phyloP scores from a whole-genome alignment of 306 rosid species.

The Abrus pulchellus region DNA sequence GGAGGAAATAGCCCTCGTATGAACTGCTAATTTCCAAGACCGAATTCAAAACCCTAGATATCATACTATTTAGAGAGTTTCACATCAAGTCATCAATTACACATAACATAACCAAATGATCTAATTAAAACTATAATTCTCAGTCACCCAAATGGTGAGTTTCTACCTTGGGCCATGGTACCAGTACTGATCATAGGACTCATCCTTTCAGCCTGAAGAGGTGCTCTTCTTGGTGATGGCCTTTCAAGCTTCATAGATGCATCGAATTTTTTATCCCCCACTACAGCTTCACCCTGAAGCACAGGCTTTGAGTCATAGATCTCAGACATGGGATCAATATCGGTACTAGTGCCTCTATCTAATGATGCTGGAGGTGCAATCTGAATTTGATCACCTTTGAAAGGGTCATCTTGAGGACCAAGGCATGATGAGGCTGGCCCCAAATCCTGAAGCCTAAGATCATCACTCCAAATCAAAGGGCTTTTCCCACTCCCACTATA shows the following conservation, averaged over 20 bases:
- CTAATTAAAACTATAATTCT: slow-evolving; percentile 13
- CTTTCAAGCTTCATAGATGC: slow-evolving; percentile 76
- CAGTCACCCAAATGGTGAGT: slow-evolving; percentile 72
- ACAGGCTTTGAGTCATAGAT: slow-evolving; percentile 77
- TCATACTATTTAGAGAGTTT: slow-evolving; percentile 24
- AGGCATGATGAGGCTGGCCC: slow-evolving; percentile 82
- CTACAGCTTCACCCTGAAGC: slow-evolving; percentile 56
- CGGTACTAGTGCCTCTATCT: slow-evolving; percentile 61
- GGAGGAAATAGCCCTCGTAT: slow-evolving; percentile 51
- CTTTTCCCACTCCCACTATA: slow-evolving; percentile 77
- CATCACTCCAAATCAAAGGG: slow-evolving; percentile 92
- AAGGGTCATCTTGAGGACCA: slow-evolving; percentile 72
- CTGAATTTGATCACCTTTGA: slow-evolving; percentile 72
- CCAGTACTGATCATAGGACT: slow-evolving; percentile 75
- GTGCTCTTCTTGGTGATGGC: slow-evolving; percentile 79
- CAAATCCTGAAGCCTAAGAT: slow-evolving; percentile 84
- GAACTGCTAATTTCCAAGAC: slow-evolving; percentile 48
- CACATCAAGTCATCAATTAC: slow-evolving; percentile 57
- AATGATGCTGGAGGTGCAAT: slow-evolving; percentile 62
- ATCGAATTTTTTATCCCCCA: slow-evolving; percentile 65
- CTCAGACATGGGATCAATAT: slow-evolving; percentile 72
- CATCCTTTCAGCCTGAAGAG: slow-evolving; percentile 68
- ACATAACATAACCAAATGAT: slow-evolving; percentile 42
- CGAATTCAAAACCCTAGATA: slow-evolving; percentile 71
- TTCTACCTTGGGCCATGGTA: slow-evolving; percentile 70